Evolutionary conservation across 768 basidiomycete genomes (phyloP), one percentile per base, ranked within the genome.

Genomic region (Boletus tylopilopsis): DNA sequence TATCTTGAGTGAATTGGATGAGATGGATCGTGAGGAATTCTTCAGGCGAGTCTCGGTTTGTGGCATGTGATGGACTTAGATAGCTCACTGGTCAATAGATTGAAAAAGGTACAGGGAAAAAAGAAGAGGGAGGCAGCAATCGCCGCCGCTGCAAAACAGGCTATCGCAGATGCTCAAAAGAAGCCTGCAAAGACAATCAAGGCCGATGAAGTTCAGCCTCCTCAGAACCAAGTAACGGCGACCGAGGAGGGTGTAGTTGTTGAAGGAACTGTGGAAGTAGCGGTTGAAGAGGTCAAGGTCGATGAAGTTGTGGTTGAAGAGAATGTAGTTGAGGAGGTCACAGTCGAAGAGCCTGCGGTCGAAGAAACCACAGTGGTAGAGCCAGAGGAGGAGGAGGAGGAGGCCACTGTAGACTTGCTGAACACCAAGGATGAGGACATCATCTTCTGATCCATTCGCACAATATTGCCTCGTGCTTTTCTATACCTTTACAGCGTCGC

Each of bases 101-200:
- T 97, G 58, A 97, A 97, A 73, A 95, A 96, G 67, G 93, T 96
- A 2, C 94, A 97, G 67, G 91, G 90, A 22, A 97, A 95, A 79
- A 97, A 95, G 80, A 95, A 95, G 70, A 77, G 90, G 47, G 84
- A 89, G 55, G 85, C 76, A 8, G 85, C 82, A 38, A 64, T 61
- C 11, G 66, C 71, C 11, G 56, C 61, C 12, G 70, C 67, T 8
- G 67, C 57, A 42, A 50, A 49, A 30, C 51, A 59, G 46, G 51
- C 44, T 18, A 9, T 10, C 25, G 4, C 11, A n/a, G 55, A 47
- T 13, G 29, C 34, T 34, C 57, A 34, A 52, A 51, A 39, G 23
- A 53, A 46, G 43, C 29, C 34, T 8, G 49, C 42, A 27, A 38
- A 49, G 13, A 35, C 24, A 12, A 45, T 42, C 45, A 51, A 50